Base-by-base conservation (phyloP, 495 filamentous ascomycete genomes). In the Gamarada debralockiae region DNA sequence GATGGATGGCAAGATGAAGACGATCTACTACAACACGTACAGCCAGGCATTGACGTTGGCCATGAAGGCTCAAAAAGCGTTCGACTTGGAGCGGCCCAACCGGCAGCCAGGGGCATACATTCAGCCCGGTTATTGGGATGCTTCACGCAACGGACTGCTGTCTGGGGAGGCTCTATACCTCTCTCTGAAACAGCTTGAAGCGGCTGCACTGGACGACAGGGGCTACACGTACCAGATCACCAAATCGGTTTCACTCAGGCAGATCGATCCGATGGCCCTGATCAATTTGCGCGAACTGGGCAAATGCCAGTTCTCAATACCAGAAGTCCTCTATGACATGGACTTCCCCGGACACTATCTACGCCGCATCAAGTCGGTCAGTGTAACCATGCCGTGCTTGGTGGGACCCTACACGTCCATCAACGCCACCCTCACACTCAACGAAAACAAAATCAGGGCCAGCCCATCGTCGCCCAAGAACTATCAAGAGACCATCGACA, bases 291-390 rank as follows among this genome's bases (percentile, higher is more conserved):
- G 61, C 10, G 47, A 50, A 17, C 59, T 13, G 1, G 65, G 63
- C n/a, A 27, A 2, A 2, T 24, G 34, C 14, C 31, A 55, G 27
- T 63, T 67, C 25, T 45, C 57, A n/a, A n/a, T 70, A 4, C 62
- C 67, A 0, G 67, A 69, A 54, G 38, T 57, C 8, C 20, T 69
- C 3, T 70, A 70, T 40, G 69, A 72, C 43, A 36, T 67, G 20
- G 69, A 71, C 54, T 68, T 61, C 43, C 69, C 69, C 1, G 69
- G 69, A 1, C 69, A 72, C 48, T 70, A 64, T 50, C 50, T 46
- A 14, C 69, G 69, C 14, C 51, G 67, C 6, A 66, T 67, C 52
- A 60, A 60, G 31, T 51, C 60, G 12, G 61, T 66, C 17, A 23
- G 27, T 12, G 17, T 71, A 1, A 44, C 58, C 5, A 55, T 71